A percentile compares a stretch with the other conserved stretches of the same genome.
phyloP scores from a whole-genome alignment of 257 asterid genomes.

The Anisodus acutangulus region DNA sequence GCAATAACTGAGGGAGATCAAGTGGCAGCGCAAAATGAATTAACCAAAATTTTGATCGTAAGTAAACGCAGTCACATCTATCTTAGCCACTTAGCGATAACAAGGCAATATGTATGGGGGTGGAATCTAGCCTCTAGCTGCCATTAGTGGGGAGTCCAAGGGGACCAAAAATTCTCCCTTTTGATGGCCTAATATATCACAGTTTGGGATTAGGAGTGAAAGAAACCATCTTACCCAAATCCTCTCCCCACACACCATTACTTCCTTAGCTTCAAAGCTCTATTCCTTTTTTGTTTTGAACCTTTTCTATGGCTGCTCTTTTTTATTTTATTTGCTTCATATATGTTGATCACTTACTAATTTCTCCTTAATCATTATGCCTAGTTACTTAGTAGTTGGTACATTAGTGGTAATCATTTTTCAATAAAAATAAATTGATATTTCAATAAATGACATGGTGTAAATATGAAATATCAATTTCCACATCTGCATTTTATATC shows the following conservation, averaged over 20 bases:
- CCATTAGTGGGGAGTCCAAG: background rate
- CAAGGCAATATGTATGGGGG: background rate
- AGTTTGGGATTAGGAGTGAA: background rate
- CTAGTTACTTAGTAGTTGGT: background rate
- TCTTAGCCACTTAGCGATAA: background rate
- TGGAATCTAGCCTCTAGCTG: background rate
- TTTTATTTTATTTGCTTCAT: background rate
- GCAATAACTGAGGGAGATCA: background rate
- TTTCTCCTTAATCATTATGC: background rate
- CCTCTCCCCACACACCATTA: background rate
- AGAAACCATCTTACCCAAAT: background rate
- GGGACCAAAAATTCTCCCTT: background rate
- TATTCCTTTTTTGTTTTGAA: background rate
- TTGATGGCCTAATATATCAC: background rate
- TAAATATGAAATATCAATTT: background rate
- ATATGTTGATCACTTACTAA: background rate
- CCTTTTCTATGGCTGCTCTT: background rate
- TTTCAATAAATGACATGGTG: background rate
- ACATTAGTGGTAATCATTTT: background rate
- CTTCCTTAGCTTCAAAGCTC: background rate
- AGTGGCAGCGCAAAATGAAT: background rate
- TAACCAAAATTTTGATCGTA: background rate
- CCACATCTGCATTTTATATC: background rate
- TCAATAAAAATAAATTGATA: background rate
- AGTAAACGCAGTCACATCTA: background rate